Evolutionary conservation across 768 basidiomycete species (phyloP).

Genomic region (Termitomyces sp.): DNA sequence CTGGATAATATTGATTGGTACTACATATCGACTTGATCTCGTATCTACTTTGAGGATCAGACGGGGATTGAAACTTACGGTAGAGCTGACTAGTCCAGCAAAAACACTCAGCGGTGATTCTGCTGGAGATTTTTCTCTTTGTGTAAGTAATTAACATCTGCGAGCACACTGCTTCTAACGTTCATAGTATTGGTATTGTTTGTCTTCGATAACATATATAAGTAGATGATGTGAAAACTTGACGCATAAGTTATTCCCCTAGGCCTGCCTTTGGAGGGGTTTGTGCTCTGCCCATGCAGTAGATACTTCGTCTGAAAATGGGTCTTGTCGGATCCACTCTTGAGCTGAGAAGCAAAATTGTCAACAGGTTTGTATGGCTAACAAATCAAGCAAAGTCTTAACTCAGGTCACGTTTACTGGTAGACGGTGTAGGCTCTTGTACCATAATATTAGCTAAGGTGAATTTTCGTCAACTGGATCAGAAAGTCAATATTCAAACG

Average conservation of each 20-base stretch:
- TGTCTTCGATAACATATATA: no score
- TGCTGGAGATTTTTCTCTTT: no score
- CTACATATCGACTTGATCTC: no score
- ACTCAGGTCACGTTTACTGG: background rate
- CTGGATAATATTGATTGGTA: no score
- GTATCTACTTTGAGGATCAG: no score
- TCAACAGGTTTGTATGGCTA: background rate
- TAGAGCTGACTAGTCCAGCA: no score
- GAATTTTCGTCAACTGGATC: background rate
- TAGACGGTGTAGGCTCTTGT: background rate
- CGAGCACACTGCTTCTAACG: no score
- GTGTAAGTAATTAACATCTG: no score
- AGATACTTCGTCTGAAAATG: background rate
- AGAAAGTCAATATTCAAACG: background rate
- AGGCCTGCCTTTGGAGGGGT: background rate
- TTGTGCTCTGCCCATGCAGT: background rate
- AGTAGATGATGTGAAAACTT: no score
- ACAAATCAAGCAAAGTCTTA: background rate
- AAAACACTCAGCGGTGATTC: no score
- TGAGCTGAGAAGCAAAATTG: background rate
- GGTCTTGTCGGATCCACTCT: background rate
- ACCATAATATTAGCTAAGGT: background rate
- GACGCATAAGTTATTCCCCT: background rate
- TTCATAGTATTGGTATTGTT: no score
- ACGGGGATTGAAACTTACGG: no score